These are phyloP conservation scores for Colletotrichum cuscutae DNA, from an alignment of 2,329 filamentous ascomycete species.

Conservation along the genomic window DNA sequence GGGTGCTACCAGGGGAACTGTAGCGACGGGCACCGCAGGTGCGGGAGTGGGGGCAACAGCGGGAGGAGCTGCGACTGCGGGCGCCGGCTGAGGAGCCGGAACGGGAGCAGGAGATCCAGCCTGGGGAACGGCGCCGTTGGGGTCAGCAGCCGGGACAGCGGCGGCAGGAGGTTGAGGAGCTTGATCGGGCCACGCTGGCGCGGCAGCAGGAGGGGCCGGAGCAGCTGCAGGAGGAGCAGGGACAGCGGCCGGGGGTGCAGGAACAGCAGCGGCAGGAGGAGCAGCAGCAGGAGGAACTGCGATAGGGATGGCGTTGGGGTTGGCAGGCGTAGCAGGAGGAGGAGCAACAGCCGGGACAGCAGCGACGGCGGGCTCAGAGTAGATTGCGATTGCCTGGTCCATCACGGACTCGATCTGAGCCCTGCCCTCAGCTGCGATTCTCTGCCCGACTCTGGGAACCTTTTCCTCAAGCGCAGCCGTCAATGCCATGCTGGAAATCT, in stretches of 20 bases:
- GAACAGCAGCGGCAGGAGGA: neutral
- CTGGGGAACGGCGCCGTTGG: neutral
- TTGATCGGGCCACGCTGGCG: neutral
- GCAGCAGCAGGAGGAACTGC: neutral
- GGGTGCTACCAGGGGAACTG: neutral
- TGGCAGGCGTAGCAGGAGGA: neutral
- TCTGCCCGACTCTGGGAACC: slow-evolving; percentile 40
- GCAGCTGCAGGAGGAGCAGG: neutral
- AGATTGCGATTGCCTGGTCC: slow-evolving; percentile 37
- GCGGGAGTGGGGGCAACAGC: neutral
- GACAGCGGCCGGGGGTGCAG: neutral
- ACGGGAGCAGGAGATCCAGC: neutral
- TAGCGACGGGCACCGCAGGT: slow-evolving; percentile 7
- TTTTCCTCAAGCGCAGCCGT: slow-evolving; percentile 40
- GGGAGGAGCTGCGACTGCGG: neutral
- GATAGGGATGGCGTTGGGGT: neutral
- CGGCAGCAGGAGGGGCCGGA: neutral
- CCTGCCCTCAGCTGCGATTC: slow-evolving; percentile 39
- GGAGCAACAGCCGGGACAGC: neutral
- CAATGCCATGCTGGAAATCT: slow-evolving; percentile 37
- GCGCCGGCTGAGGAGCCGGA: neutral
- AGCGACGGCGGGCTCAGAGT: slow-evolving; percentile 24
- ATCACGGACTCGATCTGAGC: slow-evolving; percentile 38
- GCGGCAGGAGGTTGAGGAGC: neutral
- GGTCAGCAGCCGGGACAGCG: neutral